Evolutionary conservation across 1,139 yeast genomes (phyloP).

Genomic region (Scheffersomyces cryptocercus): DNA sequence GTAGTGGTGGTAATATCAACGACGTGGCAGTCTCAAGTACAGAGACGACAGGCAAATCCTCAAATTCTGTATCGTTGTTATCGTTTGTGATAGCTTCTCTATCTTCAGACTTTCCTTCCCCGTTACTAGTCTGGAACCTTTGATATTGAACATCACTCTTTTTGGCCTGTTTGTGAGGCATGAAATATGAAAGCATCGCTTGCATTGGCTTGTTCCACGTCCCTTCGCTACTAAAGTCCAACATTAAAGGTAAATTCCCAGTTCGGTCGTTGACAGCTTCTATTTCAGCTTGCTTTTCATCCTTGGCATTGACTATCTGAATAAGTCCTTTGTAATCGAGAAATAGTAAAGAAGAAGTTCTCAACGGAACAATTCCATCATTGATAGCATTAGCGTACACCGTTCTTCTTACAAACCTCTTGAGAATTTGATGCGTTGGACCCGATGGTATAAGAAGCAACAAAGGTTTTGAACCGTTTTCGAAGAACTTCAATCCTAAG

Average conservation of each 20-base stretch:
- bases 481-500: slow-evolving; percentile 58
- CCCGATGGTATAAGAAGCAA: slow-evolving; percentile 77
- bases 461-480: slow-evolving; percentile 55
- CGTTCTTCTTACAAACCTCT: slow-evolving; percentile 66
- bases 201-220: slow-evolving; percentile 39
- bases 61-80: slow-evolving; percentile 4
- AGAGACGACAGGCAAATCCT: slow-evolving; percentile 64
- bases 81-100: slow-evolving; percentile 7
- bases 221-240: slow-evolving; percentile 3
- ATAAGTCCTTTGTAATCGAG: slow-evolving; percentile 53
- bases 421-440: slow-evolving; percentile 69
- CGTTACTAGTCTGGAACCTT: slow-evolving; percentile 29
- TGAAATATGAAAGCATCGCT: slow-evolving; percentile 44
- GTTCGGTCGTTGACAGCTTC: slow-evolving; percentile 2
- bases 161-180: slow-evolving; percentile 44
- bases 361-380: slow-evolving; percentile 91
- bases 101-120: slow-evolving; percentile 13
- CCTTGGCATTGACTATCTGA: slow-evolving; percentile 11
- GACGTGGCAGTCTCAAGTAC: slow-evolving; percentile 82
- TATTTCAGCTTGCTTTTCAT: neutral
- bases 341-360: slow-evolving; percentile 78
- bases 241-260: slow-evolving; percentile 7
- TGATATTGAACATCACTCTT: slow-evolving; percentile 25
- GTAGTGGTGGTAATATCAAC: slow-evolving; percentile 83
- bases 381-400: slow-evolving; percentile 77